Evolutionary conservation across 176 grass and related monocot genomes (phyloP).

Genomic region (Neostapfia colusana): DNA sequence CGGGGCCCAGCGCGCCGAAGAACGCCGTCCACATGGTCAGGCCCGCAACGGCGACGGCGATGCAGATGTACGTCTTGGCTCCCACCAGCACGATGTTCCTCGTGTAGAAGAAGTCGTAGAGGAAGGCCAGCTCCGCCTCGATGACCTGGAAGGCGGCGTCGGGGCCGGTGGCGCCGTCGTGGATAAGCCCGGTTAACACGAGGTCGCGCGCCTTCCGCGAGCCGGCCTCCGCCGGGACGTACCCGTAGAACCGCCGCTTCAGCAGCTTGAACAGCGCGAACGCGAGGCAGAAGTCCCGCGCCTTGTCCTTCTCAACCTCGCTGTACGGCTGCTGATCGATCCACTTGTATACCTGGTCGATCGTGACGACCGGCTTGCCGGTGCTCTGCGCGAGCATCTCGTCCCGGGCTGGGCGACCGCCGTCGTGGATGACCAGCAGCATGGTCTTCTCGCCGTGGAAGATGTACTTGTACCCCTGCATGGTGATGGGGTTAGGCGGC

Average conservation of each 20-base stretch:
- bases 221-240: conserved; percentile 43
- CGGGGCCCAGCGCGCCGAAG: conserved; percentile 44
- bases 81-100: conserved; percentile 40
- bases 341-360: conserved; percentile 45
- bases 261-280: conserved; percentile 57
- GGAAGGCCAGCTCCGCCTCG: conserved; percentile 50
- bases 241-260: conserved; percentile 51
- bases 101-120: conserved; percentile 60
- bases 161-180: conserved; percentile 6
- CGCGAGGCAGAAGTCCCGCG: conserved; percentile 49
- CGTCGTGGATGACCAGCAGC: conserved; percentile 14
- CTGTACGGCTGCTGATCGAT: conserved; percentile 37
- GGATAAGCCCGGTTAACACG: conserved; percentile 40
- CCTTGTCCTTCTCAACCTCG: conserved; percentile 50
- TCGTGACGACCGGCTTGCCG: conserved; percentile 33
- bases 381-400: not conserved
- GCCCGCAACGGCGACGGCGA: conserved; percentile 30
- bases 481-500: conserved; percentile 10
- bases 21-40: conserved; percentile 38
- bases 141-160: conserved; percentile 41
- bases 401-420: not conserved
- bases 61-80: conserved; percentile 37
- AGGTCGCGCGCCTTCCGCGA: conserved; percentile 32
- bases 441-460: conserved; percentile 52
- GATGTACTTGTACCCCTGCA: conserved; percentile 54